phyloP scores from a whole-genome alignment of 2,329 filamentous ascomycete species.

The Neofusicoccum umdonicola region DNA sequence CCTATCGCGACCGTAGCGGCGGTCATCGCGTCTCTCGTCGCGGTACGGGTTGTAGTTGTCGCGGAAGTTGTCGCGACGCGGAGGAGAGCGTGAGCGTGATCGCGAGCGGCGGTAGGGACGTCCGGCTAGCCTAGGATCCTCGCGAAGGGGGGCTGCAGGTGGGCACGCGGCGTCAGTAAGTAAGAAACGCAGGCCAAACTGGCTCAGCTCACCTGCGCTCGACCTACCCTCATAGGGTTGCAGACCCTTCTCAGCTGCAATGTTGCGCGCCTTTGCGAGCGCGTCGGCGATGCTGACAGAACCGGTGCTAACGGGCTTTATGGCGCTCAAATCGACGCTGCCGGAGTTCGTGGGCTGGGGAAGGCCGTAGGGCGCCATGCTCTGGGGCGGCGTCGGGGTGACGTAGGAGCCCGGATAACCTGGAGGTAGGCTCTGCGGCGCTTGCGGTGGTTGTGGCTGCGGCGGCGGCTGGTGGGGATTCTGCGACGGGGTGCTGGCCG shows the following conservation, averaged over 20 bases:
- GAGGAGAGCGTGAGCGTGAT: constrained; percentile 60
- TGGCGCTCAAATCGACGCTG: constrained; percentile 74
- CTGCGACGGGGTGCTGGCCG: constrained; percentile 49
- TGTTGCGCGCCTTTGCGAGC: constrained; percentile 78
- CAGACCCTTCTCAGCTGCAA: constrained; percentile 75
- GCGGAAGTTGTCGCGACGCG: constrained; percentile 66
- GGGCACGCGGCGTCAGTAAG: constrained; percentile 12
- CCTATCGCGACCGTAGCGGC: constrained; percentile 66
- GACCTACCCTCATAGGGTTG: constrained; percentile 43
- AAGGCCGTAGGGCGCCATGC: constrained; percentile 45
- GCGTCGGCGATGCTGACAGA: constrained; percentile 81
- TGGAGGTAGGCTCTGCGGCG: constrained; percentile 36
- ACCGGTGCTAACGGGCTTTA: constrained; percentile 76
- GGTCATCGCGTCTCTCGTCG: constrained; percentile 75
- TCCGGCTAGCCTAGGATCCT: constrained; percentile 50
- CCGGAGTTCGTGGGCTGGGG: constrained; percentile 72
- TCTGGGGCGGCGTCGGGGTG: constrained; percentile 40
- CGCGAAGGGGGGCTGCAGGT: constrained; percentile 34
- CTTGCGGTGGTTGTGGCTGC: constrained; percentile 44
- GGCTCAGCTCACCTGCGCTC: constrained; percentile 44
- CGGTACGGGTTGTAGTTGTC: constrained; percentile 80
- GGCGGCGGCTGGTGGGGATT: constrained; percentile 41
- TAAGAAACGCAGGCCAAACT: constrained; percentile 29
- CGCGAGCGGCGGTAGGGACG: constrained; percentile 64
- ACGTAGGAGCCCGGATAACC: constrained; percentile 44